Evolutionary conservation across 192 early-diverging fungal species (phyloP), one percentile per base, ranked within the genome.

Genomic region (Coemansia sp.): DNA sequence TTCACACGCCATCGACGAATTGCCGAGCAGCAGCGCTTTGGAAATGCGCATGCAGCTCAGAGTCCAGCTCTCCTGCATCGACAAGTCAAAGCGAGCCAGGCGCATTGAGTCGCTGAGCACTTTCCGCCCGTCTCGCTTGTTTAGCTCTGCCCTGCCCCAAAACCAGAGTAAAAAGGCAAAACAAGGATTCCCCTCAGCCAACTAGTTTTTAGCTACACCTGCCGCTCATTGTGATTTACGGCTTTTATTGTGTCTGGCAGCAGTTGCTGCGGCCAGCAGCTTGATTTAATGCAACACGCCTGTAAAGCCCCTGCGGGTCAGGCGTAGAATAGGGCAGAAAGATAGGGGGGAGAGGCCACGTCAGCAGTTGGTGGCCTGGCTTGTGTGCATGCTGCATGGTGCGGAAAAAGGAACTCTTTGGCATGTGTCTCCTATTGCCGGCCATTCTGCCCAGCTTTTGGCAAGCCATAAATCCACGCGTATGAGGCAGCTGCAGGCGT

Each of bases 191-290:
- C 13, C 39, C 16, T 10, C 14, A 13, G 8, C 14, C 11, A 13
- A 13, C 6, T 42, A 13, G 39, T 42, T 13, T 42, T 42, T 9
- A 18, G 8, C 30, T 32, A 24, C 50, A 13, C 14, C 27, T 50
- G 50, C 50, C 20, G 48, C 48, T n/a, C n/a, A n/a, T n/a, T n/a
- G n/a, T n/a, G n/a, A n/a, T n/a, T n/a, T n/a, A n/a, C n/a, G n/a
- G 34, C 34, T 34, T 34, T 35, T 5, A 35, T 35, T 35, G 34
- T 35, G 7, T 35, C 11, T 35, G 34, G n/a, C n/a, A n/a, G 48
- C 48, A 22, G 19, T 50, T 50, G 50, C 50, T 52, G 50, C 50
- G 50, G 50, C 50, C 50, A 52, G 50, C 50, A 52, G 27, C 27
- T 52, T 27, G 18, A 27, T 51, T 51, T 25, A 23, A 6, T 23